Base-by-base conservation (phyloP, 2,329 filamentous ascomycete species). In the Paraconiothyrium sp. region DNA sequence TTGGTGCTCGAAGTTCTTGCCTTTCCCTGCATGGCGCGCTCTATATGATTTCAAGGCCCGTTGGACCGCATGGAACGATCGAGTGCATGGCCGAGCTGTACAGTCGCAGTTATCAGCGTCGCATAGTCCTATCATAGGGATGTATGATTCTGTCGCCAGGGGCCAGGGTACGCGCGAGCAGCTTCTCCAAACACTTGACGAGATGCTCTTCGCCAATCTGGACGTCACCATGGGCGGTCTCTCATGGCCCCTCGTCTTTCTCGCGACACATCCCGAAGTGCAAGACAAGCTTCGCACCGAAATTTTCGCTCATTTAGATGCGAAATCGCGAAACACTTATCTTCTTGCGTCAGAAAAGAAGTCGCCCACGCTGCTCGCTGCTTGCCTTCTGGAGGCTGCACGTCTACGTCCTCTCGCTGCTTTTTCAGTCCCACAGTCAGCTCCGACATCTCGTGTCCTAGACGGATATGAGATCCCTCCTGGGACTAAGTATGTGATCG, bases 131-230 rank as follows among this genome's bases (percentile, higher is more conserved):
- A 63, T 70, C 39, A 30, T 70, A 9, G 22, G 34, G 10, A 65
- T 70, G 62, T 68, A 65, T 49, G 51, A 30, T 11, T 24, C 62
- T 6, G 35, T 64, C 3, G 41, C 11, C 3, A 4, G 16, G 1
- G n/a, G 41, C 2, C 5, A n/a, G 2, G 16, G n/a, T n/a, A n/a
- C 2, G 4, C 13, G 14, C 13, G 16, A 80, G 43, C 54, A 80
- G 46, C 55, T 80, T 1, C 67, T 79, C 0, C 82, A 83, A 34
- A 84, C 83, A 0, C 65, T 84, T 6, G 81, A 84, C 61, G 83
- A 84, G 66, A 76, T 76, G 47, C 74, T 84, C 0, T 84, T 78
- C 60, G 82, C 80, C 2, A 84, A 84, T 60, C 72, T 84, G 1
- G 83, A 84, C 60, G 82, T 84, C 9, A 82, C 81, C 0, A 77